phyloP scores from a whole-genome alignment of 2,329 filamentous ascomycete genomes.

The Emergomyces pasteurianus region DNA sequence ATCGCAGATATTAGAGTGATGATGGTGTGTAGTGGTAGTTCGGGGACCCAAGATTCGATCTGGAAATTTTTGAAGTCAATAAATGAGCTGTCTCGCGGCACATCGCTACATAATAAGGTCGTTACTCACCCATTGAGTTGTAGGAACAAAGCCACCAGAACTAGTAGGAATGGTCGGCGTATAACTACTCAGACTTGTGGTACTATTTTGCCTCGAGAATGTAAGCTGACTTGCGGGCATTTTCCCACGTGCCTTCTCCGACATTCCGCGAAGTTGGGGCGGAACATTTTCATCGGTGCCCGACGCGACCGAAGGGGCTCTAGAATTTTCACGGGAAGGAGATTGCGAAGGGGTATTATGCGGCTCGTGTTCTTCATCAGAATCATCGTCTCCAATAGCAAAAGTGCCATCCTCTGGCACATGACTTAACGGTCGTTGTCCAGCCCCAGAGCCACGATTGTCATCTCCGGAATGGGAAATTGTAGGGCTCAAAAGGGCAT shows the following conservation, averaged over 20 bases:
- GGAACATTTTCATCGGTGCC: conserved; percentile 68
- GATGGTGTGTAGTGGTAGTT: conserved; percentile 77
- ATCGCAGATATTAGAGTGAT: conserved; percentile 59
- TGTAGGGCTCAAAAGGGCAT: conserved; percentile 23
- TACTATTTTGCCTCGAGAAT: conserved; percentile 85
- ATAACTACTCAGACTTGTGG: conserved; percentile 59
- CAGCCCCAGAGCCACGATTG: conserved; percentile 34
- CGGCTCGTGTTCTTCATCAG: conserved; percentile 52
- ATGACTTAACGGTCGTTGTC: conserved; percentile 48
- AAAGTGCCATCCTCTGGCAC: conserved; percentile 71
- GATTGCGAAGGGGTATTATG: conserved; percentile 49
- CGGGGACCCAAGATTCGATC: conserved; percentile 91
- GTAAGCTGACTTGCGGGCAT: conserved; percentile 73
- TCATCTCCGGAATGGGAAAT: conserved; percentile 32
- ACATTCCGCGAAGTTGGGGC: conserved; percentile 78
- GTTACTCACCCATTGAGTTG: conserved; percentile 54
- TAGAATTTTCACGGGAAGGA: conserved; percentile 43
- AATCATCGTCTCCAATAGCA: conserved; percentile 69
- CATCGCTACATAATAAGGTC: neutral
- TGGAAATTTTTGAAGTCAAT: conserved; percentile 14
- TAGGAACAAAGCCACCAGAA: conserved; percentile 56
- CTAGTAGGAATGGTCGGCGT: conserved; percentile 46
- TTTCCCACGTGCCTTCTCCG: conserved; percentile 92
- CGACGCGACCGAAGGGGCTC: conserved; percentile 56
- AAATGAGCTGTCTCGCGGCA: neutral